Evolutionary conservation across 805 yeast genomes (phyloP), one percentile per base, ranked within the genome.

Genomic region (Metschnikowia cerradonensis): DNA sequence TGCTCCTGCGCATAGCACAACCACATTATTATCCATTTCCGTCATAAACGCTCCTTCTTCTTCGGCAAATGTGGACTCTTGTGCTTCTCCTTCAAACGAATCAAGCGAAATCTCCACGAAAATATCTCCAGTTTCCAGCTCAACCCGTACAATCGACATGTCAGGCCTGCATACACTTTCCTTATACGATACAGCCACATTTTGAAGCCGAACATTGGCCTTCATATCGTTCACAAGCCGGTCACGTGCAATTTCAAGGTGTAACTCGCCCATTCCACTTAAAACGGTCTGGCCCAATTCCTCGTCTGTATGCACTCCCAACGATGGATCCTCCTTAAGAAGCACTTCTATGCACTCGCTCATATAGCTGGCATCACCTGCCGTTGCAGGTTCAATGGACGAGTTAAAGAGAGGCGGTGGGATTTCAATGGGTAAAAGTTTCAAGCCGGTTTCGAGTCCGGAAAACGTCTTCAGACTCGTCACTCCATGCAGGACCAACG

Each of bases 201-300:
- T 84, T 42, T 97, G 90, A 37, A 90, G 76, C 32, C 83, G 84
- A 1, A 88, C 86, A 50, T 84, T 82, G 2, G 96, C 96, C 64
- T 86, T 85, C 77, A 90, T 76, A 51, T 90, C 96, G 40, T 79
- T 80, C n/a, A 88, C 69, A 39, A 90, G 75, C 49, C 97, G 75
- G 60, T 89, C 94, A 44, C 76, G 77, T 1, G 94, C 87, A 57
- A 94, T 90, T 58, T 94, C 98, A 45, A 94, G 75, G 69, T 94
- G 99, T 44, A 94, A 75, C 63, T 94, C 98, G 38, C 99, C 99
- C 98, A 92, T 92, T 32, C 99, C 99, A 17, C 96, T 84, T 31
- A 94, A 68, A 26, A 91, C 79, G 2, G 91, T 84, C 69, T 94
- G 97, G 6, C 94, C 96, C 50, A 89, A 75, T 58, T 92, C 98